Percentiles rank a stretch among this genome's conserved stretches.
Conservation (phyloP, 1,284 basidiomycete species). For the Laetiporus sulphureus region DNA sequence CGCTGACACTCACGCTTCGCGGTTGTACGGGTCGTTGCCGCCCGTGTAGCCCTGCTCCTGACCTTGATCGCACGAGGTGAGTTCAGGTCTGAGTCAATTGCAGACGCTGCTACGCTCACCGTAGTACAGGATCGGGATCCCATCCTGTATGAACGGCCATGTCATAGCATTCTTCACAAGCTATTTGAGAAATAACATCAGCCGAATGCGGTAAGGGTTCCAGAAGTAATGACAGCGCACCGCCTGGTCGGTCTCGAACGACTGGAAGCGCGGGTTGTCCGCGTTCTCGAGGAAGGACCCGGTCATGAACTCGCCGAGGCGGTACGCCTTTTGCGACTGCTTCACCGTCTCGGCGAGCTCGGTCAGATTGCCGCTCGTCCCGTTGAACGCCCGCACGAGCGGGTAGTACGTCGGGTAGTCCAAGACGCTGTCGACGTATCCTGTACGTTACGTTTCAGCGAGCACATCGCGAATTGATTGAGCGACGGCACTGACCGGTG, state of each 20-base stretch:
- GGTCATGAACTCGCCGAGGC: conserved; percentile 24
- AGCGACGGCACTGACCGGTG: conserved; percentile 21
- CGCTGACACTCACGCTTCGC: conserved; percentile 46
- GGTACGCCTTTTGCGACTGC: conserved; percentile 46
- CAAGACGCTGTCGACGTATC: conserved; percentile 57
- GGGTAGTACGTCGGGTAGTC: conserved; percentile 71
- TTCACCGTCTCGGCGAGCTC: conserved; percentile 47
- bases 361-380: conserved; percentile 48
- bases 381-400: conserved; percentile 63
- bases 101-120: conserved; percentile 29
- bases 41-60: conserved; percentile 28
- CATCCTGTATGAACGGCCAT: conserved; percentile 42
- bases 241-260: conserved; percentile 50
- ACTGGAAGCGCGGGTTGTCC: conserved; percentile 71
- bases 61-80: conserved; percentile 9
- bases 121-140: conserved; percentile 75
- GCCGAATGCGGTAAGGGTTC: too few relatives aligned
- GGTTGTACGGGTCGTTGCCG: conserved; percentile 41
- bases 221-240: conserved; percentile 36
- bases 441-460: conserved; percentile 19
- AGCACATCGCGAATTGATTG: conserved; percentile 22
- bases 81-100: conserved; percentile 17
- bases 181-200: too few relatives aligned
- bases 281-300: conserved; percentile 86
- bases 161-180: conserved; percentile 22